These are phyloP conservation scores for Saururus chinensis DNA, from an alignment of 164 flowering plant genomes.

Conservation along the genomic window DNA sequence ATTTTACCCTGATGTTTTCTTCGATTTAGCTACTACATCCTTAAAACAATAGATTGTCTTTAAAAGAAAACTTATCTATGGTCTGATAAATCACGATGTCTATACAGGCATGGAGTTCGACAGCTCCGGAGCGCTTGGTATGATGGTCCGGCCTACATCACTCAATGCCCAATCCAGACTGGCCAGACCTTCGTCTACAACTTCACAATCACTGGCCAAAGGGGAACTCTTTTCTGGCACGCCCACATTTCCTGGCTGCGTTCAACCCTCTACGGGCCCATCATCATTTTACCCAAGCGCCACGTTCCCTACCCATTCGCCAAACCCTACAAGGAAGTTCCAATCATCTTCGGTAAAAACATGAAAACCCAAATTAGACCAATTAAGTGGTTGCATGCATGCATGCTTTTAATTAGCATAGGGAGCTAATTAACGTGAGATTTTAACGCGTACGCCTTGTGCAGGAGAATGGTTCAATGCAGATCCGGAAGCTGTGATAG, in stretches of 20 bases:
- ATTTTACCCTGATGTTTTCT: background rate
- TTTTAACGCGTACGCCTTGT: slow-evolving; percentile 1
- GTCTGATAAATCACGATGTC: too few relatives aligned
- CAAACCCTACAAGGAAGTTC: slow-evolving; percentile 42
- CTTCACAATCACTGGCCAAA: slow-evolving; percentile 44
- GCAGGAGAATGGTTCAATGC: slow-evolving; percentile 53
- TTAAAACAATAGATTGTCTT: background rate
- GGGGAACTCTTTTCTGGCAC: slow-evolving; percentile 54
- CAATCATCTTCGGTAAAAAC: slow-evolving; percentile 37
- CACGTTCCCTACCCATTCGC: slow-evolving; percentile 35
- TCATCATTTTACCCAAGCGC: slow-evolving; percentile 39
- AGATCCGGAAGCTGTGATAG: slow-evolving; percentile 39
- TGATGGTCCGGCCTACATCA: slow-evolving; percentile 48
- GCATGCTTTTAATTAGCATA: too few relatives aligned
- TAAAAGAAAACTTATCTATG: background rate
- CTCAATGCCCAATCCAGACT: slow-evolving; percentile 55
- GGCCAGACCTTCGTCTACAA: slow-evolving; percentile 37
- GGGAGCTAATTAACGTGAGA: background rate
- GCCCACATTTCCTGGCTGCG: slow-evolving; percentile 54
- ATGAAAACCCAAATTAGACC: too few relatives aligned
- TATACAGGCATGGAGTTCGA: slow-evolving; percentile 48
- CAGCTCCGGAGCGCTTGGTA: slow-evolving; percentile 45
- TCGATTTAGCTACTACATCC: too few relatives aligned
- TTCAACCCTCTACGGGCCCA: slow-evolving; percentile 40
- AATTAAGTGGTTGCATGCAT: background rate